Evolutionary conservation across 2,329 filamentous ascomycete species (phyloP).

Genomic region (Cadophora luteo-olivacea): DNA sequence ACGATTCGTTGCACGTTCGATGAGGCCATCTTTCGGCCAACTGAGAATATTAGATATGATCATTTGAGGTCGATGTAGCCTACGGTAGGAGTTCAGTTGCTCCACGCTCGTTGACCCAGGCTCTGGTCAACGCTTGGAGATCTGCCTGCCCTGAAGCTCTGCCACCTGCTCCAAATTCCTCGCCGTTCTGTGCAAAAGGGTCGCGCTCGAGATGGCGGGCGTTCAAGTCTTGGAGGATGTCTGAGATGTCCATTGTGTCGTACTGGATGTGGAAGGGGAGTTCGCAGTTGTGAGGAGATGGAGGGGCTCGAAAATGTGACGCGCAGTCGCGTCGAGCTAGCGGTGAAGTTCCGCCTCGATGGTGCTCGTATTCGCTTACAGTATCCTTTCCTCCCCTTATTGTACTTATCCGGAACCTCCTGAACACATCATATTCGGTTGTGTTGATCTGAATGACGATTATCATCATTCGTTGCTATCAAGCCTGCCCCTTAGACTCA

Average conservation of each 20-base stretch:
- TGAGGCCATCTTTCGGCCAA: conserved; percentile 73
- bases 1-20: conserved; percentile 80
- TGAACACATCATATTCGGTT: too few relatives aligned
- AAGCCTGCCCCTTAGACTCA: too few relatives aligned
- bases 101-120: conserved; percentile 91
- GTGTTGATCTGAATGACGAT: too few relatives aligned
- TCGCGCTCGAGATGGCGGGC: conserved; percentile 57
- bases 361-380: not conserved
- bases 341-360: not conserved
- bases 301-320: not conserved
- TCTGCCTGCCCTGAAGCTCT: conserved; percentile 74
- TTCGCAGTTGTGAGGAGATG: not conserved
- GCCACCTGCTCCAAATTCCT: conserved; percentile 51
- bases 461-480: too few relatives aligned
- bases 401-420: too few relatives aligned
- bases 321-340: not conserved
- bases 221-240: conserved; percentile 79
- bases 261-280: not conserved
- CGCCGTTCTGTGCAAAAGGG: conserved; percentile 41
- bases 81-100: conserved; percentile 89
- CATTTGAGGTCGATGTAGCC: conserved; percentile 37
- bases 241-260: conserved; percentile 74
- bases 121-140: conserved; percentile 86
- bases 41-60: conserved; percentile 45
- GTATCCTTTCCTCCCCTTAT: too few relatives aligned